These are phyloP conservation scores for Fomitopsis schrenkii DNA, from an alignment of 1,284 basidiomycete species.

Conservation along the genomic window DNA sequence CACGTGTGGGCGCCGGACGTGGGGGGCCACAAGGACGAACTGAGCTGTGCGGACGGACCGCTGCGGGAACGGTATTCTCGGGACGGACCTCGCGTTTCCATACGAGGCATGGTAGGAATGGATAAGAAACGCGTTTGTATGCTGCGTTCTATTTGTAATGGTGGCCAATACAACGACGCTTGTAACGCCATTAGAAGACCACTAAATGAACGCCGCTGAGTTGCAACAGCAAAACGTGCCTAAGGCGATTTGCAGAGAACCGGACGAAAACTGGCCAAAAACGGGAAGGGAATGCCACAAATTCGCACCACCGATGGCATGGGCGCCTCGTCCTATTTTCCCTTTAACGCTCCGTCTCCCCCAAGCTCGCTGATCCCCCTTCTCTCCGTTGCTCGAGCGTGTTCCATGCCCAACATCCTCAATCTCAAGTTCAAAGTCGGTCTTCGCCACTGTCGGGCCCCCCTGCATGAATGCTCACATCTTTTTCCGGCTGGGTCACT, in stretches of 20 bases:
- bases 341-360: conserved; percentile 23
- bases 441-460: conserved; percentile 14
- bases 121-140: conserved; percentile 1
- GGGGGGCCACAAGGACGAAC: conserved; percentile 13
- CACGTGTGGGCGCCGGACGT: conserved; percentile 20
- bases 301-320: conserved; percentile 5
- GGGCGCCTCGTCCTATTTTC: conserved; percentile 15
- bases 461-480: conserved; percentile 16
- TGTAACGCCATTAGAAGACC: conserved; percentile 2
- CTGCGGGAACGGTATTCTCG: conserved; percentile 6
- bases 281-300: neutral
- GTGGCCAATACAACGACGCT: neutral
- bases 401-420: conserved; percentile 73
- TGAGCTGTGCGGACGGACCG: conserved; percentile 8
- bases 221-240: conserved; percentile 1
- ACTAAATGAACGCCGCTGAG: neutral
- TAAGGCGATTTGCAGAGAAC: neutral
- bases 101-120: conserved; percentile 2
- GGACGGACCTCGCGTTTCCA: conserved; percentile 5
- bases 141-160: conserved; percentile 3
- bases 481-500: conserved; percentile 16
- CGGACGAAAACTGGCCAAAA: neutral
- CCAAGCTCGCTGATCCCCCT: conserved; percentile 20
- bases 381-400: conserved; percentile 14
- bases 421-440: conserved; percentile 83